A percentile compares a stretch with the other conserved stretches of the same genome.
phyloP scores from a whole-genome alignment of 2,329 filamentous ascomycete genomes.

The Phaeophleospora eucalypticola region DNA sequence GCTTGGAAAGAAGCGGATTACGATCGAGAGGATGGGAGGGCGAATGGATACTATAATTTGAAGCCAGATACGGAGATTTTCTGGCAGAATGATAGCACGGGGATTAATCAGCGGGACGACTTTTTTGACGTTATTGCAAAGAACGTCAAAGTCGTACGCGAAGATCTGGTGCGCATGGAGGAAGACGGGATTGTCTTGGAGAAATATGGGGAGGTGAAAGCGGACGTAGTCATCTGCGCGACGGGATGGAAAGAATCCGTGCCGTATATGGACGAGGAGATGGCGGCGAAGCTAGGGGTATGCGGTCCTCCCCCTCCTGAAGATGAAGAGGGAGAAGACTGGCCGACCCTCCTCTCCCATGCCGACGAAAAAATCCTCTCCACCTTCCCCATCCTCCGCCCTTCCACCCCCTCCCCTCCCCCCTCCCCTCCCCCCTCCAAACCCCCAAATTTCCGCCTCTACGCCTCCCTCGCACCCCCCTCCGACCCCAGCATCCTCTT shows the following conservation, averaged over 20 bases:
- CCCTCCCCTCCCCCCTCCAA: background rate
- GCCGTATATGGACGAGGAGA: background rate
- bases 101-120: slow-evolving; percentile 23
- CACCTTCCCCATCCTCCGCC: background rate
- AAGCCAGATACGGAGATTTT: slow-evolving; percentile 29
- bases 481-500: slow-evolving; percentile 24
- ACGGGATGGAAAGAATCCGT: background rate
- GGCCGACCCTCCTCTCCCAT: background rate
- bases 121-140: slow-evolving; percentile 26
- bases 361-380: background rate
- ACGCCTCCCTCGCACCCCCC: slow-evolving; percentile 19
- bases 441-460: background rate
- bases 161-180: slow-evolving; percentile 8
- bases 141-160: slow-evolving; percentile 23
- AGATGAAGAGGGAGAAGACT: background rate
- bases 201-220: background rate
- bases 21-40: slow-evolving; percentile 17
- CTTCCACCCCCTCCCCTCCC: background rate
- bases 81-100: slow-evolving; percentile 27
- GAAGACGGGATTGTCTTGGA: background rate
- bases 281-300: background rate
- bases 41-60: slow-evolving; percentile 13
- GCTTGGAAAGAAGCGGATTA: slow-evolving; percentile 14
- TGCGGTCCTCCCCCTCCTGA: background rate
- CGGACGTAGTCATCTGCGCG: background rate